A percentile compares a stretch with the other conserved stretches of the same genome.
Conservation (phyloP, 441 rosid genomes). For the Syzygium malaccense region DNA sequence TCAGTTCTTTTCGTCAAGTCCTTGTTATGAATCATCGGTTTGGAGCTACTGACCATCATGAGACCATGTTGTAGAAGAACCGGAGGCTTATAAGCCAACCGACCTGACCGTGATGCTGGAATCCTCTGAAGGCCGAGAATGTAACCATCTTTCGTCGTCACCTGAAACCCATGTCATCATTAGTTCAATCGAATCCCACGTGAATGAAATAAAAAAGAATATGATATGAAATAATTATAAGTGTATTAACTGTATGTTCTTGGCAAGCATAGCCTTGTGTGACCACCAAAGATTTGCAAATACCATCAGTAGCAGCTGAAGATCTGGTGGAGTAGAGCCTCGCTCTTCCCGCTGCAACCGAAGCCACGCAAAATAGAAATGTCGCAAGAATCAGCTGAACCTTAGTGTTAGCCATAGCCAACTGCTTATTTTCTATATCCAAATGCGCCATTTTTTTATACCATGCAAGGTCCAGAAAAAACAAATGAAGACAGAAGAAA, state of each 20-base stretch:
- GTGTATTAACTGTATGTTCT: slow-evolving; percentile 28
- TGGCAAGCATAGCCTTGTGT: slow-evolving; percentile 43
- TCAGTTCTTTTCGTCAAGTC: not conserved
- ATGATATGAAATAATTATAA: not conserved
- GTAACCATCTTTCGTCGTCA: slow-evolving; percentile 27
- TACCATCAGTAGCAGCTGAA: slow-evolving; percentile 3
- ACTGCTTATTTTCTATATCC: not conserved
- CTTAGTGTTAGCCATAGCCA: slow-evolving; percentile 13
- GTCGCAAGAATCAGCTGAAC: not conserved
- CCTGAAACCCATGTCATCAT: slow-evolving; percentile 10
- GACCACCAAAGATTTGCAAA: slow-evolving; percentile 36
- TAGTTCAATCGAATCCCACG: not conserved
- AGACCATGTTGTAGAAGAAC: slow-evolving; percentile 29
- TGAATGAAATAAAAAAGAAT: not conserved
- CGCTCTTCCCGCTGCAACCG: slow-evolving; percentile 12
- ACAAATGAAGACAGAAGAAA: not conserved
- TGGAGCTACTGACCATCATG: slow-evolving; percentile 8
- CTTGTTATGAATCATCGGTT: not conserved
- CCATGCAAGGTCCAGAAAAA: not conserved
- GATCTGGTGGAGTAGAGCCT: slow-evolving; percentile 1
- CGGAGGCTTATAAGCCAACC: slow-evolving; percentile 20
- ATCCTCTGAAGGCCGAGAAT: slow-evolving; percentile 30
- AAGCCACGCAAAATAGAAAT: slow-evolving; percentile 9
- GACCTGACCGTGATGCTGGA: slow-evolving; percentile 16
- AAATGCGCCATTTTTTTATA: slow-evolving; percentile 6